Evolutionary conservation across 2,329 filamentous ascomycete genomes (phyloP), one percentile per base, ranked within the genome.

Genomic region (Fusarium sp.): DNA sequence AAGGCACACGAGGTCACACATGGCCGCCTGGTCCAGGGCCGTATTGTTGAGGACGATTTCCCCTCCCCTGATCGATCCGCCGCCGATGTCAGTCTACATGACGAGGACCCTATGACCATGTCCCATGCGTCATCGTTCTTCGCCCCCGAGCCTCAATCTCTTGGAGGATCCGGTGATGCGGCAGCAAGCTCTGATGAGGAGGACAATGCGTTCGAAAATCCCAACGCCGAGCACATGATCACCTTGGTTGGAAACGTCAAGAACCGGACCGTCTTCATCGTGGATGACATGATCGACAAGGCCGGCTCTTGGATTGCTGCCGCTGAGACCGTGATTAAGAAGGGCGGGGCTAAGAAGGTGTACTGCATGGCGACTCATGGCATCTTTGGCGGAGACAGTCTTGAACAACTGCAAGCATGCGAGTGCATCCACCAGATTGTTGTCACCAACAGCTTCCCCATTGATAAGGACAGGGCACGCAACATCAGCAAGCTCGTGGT

Each of bases 271-370:
- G 97, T 98, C 63, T 93, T 99, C 81, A 95, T 99, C 70, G 94
- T 99, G 59, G 97, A 99, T 82, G 97, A 99, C 82, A 98, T 99
- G 94, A 98, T 99, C 80, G 97, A 99, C 85, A 98, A 98, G 85
- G 92, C 95, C 11, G 94, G 93, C 16, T 98, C 95, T 8, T 99
- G 97, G 97, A 97, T 99, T 76, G 96, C 96, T 7, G 97, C 97
- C 8, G 97, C 97, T 14, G 97, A 99, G 86, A 97, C 95, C 1
- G 96, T 98, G 3, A 94, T 98, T 63, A 98, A 98, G 87, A 91
- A 93, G 74, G 97, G 97, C 74, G 90, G 91, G 52, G 97, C 97
- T 1, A 97, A 94, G 78, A 97, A 94, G 83, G 97, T 99, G 38
- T 98, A 98, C 84, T 98, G 95, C 87, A 97, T 99, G 86, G 97